phyloP scores from a whole-genome alignment of 164 flowering plant genomes.

The Houttuynia cordata region DNA sequence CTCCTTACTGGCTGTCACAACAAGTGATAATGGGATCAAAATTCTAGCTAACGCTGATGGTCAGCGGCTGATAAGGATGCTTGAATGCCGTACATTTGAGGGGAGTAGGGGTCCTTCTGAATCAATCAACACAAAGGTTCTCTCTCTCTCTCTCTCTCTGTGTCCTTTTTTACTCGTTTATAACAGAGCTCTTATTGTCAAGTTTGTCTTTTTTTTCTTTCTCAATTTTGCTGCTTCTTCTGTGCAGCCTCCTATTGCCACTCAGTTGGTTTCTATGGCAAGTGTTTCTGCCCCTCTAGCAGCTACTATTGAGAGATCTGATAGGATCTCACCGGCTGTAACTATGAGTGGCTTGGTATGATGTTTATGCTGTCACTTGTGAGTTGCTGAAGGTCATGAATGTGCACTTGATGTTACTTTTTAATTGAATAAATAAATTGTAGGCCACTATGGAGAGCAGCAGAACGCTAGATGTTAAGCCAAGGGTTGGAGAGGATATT shows the following conservation, averaged over 20 bases:
- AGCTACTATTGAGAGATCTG: constrained; percentile 10
- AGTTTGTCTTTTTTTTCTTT: background rate
- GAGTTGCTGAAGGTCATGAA: background rate
- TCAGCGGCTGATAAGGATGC: constrained; percentile 15
- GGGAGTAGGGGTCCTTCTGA: constrained; percentile 12
- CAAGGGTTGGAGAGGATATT: constrained; percentile 12
- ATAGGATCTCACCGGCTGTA: constrained; percentile 11
- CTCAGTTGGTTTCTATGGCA: constrained; percentile 8
- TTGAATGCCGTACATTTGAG: constrained; percentile 12
- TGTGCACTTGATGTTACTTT: background rate
- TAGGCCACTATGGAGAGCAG: constrained; percentile 10
- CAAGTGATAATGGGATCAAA: constrained; percentile 25
- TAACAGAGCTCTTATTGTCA: background rate
- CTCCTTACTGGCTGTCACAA: constrained; percentile 21
- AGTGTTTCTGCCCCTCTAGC: constrained; percentile 12
- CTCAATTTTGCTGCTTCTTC: too few relatives aligned
- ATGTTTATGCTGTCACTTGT: background rate
- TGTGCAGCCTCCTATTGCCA: constrained; percentile 10
- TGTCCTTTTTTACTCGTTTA: background rate
- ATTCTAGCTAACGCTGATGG: constrained; percentile 27
- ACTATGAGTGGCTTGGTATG: constrained; percentile 10
- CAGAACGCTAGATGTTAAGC: constrained; percentile 13
- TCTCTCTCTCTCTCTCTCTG: background rate
- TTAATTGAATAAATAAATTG: constrained; percentile 4
- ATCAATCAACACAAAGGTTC: constrained; percentile 12